These are phyloP conservation scores for Cladosporium sp. DNA, from an alignment of 2,329 filamentous ascomycete genomes.

Conservation along the genomic window DNA sequence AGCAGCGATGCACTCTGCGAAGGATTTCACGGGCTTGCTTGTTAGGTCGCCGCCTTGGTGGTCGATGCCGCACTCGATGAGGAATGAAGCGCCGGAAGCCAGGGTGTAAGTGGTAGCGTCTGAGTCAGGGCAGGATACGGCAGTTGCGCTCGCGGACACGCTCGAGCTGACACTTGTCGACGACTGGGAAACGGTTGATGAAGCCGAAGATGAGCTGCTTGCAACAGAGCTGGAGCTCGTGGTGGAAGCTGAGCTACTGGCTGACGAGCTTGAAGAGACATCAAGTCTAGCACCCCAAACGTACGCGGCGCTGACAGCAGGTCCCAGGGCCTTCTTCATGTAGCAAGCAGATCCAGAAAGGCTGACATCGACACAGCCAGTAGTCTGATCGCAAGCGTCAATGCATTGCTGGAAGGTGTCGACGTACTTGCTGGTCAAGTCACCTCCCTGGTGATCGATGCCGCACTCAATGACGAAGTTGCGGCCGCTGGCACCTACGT, in stretches of 20 bases:
- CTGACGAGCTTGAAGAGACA: slow-evolving; percentile 10
- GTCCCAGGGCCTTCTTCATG: slow-evolving; percentile 31
- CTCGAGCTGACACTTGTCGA: slow-evolving; percentile 5
- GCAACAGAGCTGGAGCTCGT: not conserved
- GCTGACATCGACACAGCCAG: slow-evolving; percentile 36
- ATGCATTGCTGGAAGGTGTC: slow-evolving; percentile 32
- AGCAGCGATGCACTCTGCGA: slow-evolving; percentile 21
- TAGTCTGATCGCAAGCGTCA: slow-evolving; percentile 31
- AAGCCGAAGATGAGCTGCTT: not conserved
- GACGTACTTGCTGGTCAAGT: slow-evolving; percentile 26
- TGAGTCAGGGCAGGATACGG: slow-evolving; percentile 21
- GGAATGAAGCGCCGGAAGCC: slow-evolving; percentile 22
- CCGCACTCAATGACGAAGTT: slow-evolving; percentile 32
- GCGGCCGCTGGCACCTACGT: slow-evolving; percentile 26
- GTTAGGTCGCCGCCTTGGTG: slow-evolving; percentile 26
- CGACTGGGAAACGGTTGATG: not conserved
- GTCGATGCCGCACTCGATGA: slow-evolving; percentile 31
- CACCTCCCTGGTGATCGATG: slow-evolving; percentile 33
- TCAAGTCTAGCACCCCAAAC: slow-evolving; percentile 30
- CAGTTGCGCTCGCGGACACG: not conserved
- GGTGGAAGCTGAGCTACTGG: not conserved
- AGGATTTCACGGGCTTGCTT: not conserved
- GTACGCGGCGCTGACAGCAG: slow-evolving; percentile 20
- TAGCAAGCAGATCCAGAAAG: slow-evolving; percentile 35
- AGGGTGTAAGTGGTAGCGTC: slow-evolving; percentile 21